A percentile compares a stretch with the other conserved stretches of the same genome.
Conservation (phyloP, 1,139 yeast species). For the Nadsonia commutata region DNA sequence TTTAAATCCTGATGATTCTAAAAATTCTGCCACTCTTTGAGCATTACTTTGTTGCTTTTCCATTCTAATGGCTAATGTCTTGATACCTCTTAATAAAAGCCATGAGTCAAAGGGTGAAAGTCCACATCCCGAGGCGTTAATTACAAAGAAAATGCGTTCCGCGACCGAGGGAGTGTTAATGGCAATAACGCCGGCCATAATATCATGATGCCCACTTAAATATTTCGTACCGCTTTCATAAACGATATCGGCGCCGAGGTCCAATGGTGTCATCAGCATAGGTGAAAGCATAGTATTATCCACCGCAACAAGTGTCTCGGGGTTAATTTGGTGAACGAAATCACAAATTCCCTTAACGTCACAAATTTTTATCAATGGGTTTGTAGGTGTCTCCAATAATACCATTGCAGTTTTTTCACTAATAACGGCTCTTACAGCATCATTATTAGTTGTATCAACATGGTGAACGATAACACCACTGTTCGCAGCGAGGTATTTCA, state of each 20-base stretch:
- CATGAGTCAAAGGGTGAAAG: conserved; percentile 84
- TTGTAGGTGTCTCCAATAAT: conserved; percentile 79
- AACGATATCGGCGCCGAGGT: conserved; percentile 76
- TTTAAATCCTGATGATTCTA: conserved; percentile 41
- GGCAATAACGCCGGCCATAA: conserved; percentile 88
- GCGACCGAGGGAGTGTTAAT: conserved; percentile 50
- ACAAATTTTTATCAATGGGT: conserved; percentile 77
- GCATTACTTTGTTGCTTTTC: conserved; percentile 82
- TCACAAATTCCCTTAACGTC: conserved; percentile 55
- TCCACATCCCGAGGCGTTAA: conserved; percentile 85
- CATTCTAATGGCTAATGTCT: conserved; percentile 69
- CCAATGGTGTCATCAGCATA: conserved; percentile 66
- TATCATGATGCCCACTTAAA: conserved; percentile 85
- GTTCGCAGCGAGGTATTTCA: conserved; percentile 54
- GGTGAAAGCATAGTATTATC: conserved; percentile 98
- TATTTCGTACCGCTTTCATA: conserved; percentile 90
- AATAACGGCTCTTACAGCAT: conserved; percentile 30
- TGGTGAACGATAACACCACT: conserved; percentile 61
- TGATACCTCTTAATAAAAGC: conserved; percentile 74
- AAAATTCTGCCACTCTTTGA: conserved; percentile 55
- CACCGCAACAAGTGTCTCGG: conserved; percentile 62
- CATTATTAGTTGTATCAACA: conserved; percentile 67
- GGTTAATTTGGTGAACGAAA: conserved; percentile 52
- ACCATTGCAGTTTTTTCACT: conserved; percentile 52
- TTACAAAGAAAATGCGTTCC: conserved; percentile 54